Conservation (phyloP, 1,284 basidiomycete species). For the Sanguinoderma infundibulare region DNA sequence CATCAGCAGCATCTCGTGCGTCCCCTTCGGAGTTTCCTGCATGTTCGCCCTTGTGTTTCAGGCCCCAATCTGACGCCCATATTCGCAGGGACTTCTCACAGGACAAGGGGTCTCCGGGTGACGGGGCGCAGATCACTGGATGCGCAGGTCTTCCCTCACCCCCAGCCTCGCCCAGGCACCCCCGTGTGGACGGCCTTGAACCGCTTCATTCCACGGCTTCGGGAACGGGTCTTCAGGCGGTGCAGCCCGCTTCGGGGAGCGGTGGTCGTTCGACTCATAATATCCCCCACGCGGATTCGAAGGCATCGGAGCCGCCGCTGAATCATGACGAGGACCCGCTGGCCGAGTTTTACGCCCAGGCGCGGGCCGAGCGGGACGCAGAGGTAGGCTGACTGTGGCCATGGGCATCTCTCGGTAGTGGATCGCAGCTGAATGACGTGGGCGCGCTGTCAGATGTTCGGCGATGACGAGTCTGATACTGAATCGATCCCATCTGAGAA, state of each 20-base stretch:
- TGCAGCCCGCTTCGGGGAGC: neutral
- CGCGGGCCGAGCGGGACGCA: slow-evolving; percentile 50
- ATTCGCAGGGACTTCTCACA: slow-evolving; percentile 28
- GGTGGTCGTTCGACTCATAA: neutral
- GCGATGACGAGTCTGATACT: slow-evolving; percentile 10
- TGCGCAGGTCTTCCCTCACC: slow-evolving; percentile 15
- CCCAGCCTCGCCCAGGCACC: slow-evolving; percentile 8
- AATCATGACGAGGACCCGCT: slow-evolving; percentile 55
- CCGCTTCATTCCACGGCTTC: neutral
- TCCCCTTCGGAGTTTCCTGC: slow-evolving; percentile 4
- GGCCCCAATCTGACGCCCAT: slow-evolving; percentile 13
- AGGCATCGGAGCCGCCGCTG: neutral
- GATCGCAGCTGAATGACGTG: slow-evolving; percentile 5
- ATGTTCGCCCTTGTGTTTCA: neutral
- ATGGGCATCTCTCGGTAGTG: neutral
- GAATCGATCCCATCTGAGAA: slow-evolving; percentile 2
- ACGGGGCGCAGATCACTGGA: slow-evolving; percentile 15
- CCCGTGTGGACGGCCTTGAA: neutral
- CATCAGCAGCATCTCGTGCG: slow-evolving; percentile 30
- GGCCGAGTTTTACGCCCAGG: slow-evolving; percentile 62
- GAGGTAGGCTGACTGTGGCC: slow-evolving; percentile 37
- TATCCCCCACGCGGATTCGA: neutral
- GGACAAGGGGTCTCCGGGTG: slow-evolving; percentile 14
- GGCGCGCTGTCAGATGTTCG: slow-evolving; percentile 16
- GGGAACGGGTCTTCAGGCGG: neutral